Base-by-base conservation (phyloP, 257 asterid species). In the Craterostigma plantagineum region DNA sequence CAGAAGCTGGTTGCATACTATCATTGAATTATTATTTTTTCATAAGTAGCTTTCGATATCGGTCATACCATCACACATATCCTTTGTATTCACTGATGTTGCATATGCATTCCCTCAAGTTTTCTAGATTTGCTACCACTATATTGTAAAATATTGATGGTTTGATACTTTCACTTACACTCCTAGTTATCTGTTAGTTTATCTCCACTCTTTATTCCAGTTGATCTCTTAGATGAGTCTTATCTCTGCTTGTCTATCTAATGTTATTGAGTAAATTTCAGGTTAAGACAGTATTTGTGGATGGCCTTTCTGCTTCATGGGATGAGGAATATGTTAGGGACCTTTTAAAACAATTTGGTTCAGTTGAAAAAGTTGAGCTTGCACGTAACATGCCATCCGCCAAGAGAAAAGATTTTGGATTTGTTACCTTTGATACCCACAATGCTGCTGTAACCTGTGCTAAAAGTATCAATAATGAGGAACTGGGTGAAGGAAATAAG, bases 371-470 rank as follows among this genome's bases (percentile, higher is more conserved):
- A 38, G 68, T 83, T 63, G 94, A 83, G 74, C 94, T 90, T 56
- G 96, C 96, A 33, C 79, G 94, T 30, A 80, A 90, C 57, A 90
- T 90, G 99, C 92, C 99, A 47, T 75, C 99, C 7, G 99, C 99
- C 38, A 77, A 81, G 78, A 73, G 99, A 66, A 90, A 73, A 66
- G 99, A 90, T 64, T 90, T 90, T 51, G 99, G 99, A 50, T 90
- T 90, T 46, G 96, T 90, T 16, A 73, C 92, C 4, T 90, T 90
- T 54, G 84, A 65, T 57, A 58, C 74, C 49, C 99, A 90, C 52
- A 96, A 90, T 48, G 82, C 94, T 30, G 99, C 96, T 11, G 79
- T 83, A 23, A 65, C 69, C 39, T 90, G 99, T 50, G 94, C 93
- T 35, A 84, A 84, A 70, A 59, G 71, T 61, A 90, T 90, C 60